phyloP scores from a whole-genome alignment of 495 filamentous ascomycete species.

The Hypoxylon subgilvum region DNA sequence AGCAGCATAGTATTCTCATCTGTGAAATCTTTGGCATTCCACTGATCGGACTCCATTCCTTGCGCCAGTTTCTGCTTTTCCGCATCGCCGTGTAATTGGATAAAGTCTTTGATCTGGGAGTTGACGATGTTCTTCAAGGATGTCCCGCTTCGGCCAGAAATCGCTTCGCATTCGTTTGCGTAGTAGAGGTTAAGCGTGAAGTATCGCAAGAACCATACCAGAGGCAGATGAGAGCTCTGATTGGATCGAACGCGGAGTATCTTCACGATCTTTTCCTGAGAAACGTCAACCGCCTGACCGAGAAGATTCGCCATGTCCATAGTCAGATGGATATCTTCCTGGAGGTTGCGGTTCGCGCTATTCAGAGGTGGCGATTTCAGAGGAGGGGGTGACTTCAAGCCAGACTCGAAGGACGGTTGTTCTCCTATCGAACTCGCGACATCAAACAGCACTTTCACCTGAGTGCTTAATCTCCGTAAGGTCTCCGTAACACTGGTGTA shows the following conservation, averaged over 20 bases:
- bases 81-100: constrained; percentile 72
- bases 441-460: constrained; percentile 94
- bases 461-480: constrained; percentile 79
- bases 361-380: constrained; percentile 42
- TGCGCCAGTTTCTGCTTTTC: constrained; percentile 81
- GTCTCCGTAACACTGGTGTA: constrained; percentile 89
- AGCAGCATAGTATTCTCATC: constrained; percentile 69
- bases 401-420: constrained; percentile 28
- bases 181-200: constrained; percentile 93
- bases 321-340: constrained; percentile 82
- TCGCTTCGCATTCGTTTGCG: constrained; percentile 94
- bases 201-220: constrained; percentile 84
- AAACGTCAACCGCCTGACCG: constrained; percentile 89
- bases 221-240: constrained; percentile 73
- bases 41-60: constrained; percentile 86
- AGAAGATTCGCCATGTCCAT: constrained; percentile 94
- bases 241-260: constrained; percentile 90
- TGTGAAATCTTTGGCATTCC: constrained; percentile 86
- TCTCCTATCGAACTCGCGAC: constrained; percentile 79
- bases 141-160: constrained; percentile 85
- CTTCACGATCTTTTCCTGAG: constrained; percentile 89
- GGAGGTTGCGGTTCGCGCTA: constrained; percentile 55
- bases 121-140: constrained; percentile 87
- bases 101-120: constrained; percentile 88
- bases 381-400: constrained; percentile 54